A percentile compares a stretch with the other conserved stretches of the same genome.
Conservation (phyloP, 306 rosid genomes). For the Malus orientalis region DNA sequence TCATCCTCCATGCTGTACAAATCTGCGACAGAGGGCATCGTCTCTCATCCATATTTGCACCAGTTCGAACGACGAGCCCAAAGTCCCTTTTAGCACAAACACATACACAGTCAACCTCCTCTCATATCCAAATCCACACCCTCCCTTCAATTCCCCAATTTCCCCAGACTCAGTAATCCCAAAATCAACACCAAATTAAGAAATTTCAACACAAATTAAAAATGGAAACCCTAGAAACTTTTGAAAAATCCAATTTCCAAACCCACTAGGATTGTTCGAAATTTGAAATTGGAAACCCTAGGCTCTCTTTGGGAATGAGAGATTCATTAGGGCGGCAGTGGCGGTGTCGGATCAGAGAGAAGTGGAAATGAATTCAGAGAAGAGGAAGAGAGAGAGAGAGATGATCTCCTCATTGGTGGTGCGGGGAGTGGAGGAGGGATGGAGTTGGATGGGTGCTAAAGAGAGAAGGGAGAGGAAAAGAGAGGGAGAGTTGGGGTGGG, state of each 20-base stretch:
- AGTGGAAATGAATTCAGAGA: background rate
- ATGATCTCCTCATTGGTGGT: background rate
- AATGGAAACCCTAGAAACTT: background rate
- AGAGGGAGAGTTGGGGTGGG: no score
- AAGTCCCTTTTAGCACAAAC: slow-evolving; percentile 2
- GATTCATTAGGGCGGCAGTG: background rate
- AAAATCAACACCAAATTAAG: background rate
- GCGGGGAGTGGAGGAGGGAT: no score
- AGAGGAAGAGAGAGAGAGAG: background rate
- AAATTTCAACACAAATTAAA: background rate
- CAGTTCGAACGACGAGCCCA: slow-evolving; percentile 21
- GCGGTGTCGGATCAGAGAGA: background rate
- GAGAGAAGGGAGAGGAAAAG: no score
- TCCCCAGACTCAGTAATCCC: no score
- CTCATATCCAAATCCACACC: slow-evolving; percentile 2
- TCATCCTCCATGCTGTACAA: no score
- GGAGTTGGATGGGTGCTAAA: no score
- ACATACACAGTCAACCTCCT: slow-evolving; percentile 1
- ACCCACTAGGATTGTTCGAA: slow-evolving; percentile 3
- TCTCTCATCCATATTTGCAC: slow-evolving; percentile 29
- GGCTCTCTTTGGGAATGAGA: background rate
- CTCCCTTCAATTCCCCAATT: background rate
- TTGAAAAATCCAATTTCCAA: background rate
- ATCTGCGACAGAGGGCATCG: no score
- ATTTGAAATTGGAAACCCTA: background rate